Percentiles rank a stretch among this genome's conserved stretches.
Conservation (phyloP, 352 stramenopile genomes). For the Blastocystis sp. region DNA sequence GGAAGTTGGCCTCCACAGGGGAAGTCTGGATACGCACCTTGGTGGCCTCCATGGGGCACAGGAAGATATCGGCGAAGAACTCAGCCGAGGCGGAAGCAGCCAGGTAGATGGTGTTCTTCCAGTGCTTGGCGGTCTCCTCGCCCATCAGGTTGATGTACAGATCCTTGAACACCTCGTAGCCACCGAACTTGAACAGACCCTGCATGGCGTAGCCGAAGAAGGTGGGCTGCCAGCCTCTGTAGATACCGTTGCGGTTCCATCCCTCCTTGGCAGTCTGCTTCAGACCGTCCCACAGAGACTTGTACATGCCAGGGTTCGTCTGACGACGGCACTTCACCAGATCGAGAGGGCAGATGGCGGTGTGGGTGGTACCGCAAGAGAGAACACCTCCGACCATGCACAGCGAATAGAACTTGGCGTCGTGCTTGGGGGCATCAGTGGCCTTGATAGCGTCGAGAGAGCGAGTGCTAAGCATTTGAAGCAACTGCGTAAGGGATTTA, state of each 20-base stretch:
- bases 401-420: constrained; percentile 87
- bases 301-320: constrained; percentile 80
- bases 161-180: constrained; percentile 93
- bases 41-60: constrained; percentile 89
- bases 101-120: constrained; percentile 85
- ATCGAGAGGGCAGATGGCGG: constrained; percentile 85
- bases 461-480: constrained; percentile 10
- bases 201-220: constrained; percentile 83
- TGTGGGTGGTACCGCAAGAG: constrained; percentile 87
- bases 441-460: constrained; percentile 31
- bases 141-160: constrained; percentile 84
- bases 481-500: too few species aligned
- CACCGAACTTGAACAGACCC: constrained; percentile 86
- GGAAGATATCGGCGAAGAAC: constrained; percentile 86
- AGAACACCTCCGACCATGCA: constrained; percentile 87
- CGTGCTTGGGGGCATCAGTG: constrained; percentile 73
- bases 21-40: constrained; percentile 89
- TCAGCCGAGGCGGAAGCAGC: constrained; percentile 85
- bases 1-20: constrained; percentile 79
- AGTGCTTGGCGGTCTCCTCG: constrained; percentile 86
- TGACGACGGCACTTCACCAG: constrained; percentile 92
- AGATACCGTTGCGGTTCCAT: constrained; percentile 68
- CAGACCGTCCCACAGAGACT: constrained; percentile 78
- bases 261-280: constrained; percentile 74
- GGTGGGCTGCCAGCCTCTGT: constrained; percentile 86